Conservation (phyloP, 352 stramenopile genomes). For the Phytophthora pinifolia region DNA sequence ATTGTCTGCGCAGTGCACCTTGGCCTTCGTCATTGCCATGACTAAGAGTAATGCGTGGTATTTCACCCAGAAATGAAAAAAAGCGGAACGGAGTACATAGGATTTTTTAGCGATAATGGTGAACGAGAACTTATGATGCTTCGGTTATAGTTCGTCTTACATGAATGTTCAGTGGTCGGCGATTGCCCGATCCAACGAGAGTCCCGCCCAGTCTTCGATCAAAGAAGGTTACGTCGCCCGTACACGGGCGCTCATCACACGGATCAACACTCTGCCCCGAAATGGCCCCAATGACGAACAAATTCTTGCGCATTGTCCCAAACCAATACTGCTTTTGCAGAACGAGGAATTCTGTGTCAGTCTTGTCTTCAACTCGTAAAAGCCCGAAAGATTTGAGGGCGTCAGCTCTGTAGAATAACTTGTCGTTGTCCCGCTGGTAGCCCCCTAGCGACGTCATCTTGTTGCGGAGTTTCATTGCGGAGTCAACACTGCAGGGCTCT, state of each 20-base stretch:
- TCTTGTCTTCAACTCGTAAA: constrained; percentile 17
- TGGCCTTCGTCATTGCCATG: no score
- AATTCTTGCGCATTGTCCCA: constrained; percentile 7
- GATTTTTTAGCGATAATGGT: not conserved
- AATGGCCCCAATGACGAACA: constrained; percentile 25
- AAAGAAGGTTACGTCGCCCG: constrained; percentile 16
- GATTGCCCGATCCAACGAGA: constrained; percentile 5
- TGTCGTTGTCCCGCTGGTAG: constrained; percentile 18
- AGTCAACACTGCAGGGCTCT: constrained; percentile 9
- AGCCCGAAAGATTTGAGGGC: constrained; percentile 26
- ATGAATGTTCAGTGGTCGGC: constrained; percentile 13
- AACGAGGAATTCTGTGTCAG: constrained; percentile 20
- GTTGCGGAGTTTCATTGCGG: constrained; percentile 3
- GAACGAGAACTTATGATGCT: not conserved
- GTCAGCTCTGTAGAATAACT: constrained; percentile 19
- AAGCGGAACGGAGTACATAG: not conserved
- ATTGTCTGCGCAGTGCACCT: constrained; percentile 2
- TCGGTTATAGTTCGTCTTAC: constrained; percentile 2
- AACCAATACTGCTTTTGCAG: constrained; percentile 27
- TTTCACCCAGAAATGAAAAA: not conserved
- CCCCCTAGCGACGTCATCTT: constrained; percentile 23
- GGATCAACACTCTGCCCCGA: constrained; percentile 15
- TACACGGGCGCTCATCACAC: constrained; percentile 17
- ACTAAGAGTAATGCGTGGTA: no score
- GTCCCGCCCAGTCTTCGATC: constrained; percentile 12